A percentile compares a stretch with the other conserved stretches of the same genome.
These are phyloP conservation scores for Dactylella cylindrospora DNA, from an alignment of 2,329 filamentous ascomycete species.

Conservation along the genomic window DNA sequence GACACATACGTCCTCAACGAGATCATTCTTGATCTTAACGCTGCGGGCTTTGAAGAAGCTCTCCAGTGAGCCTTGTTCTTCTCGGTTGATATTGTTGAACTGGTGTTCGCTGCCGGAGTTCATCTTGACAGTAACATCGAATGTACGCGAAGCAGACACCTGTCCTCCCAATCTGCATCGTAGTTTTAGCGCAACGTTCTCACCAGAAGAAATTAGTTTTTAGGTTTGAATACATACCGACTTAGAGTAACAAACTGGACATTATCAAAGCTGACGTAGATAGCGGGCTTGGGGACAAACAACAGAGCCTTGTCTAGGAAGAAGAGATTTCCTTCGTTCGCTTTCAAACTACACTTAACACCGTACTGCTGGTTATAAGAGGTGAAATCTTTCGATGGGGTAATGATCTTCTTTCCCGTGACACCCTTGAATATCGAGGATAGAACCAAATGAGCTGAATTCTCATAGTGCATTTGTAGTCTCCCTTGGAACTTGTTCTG, in stretches of 20 bases:
- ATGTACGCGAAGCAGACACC: constrained; percentile 89
- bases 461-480: constrained; percentile 84
- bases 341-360: constrained; percentile 99
- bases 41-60: constrained; percentile 96
- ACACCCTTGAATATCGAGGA: constrained; percentile 93
- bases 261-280: constrained; percentile 94
- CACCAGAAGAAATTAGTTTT: not conserved
- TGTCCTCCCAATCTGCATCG: constrained; percentile 74
- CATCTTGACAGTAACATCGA: constrained; percentile 91
- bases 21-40: constrained; percentile 96
- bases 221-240: constrained; percentile 51
- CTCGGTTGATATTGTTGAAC: constrained; percentile 99
- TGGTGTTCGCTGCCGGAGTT: constrained; percentile 82
- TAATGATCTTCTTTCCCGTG: constrained; percentile 91
- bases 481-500: constrained; percentile 86
- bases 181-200: constrained; percentile 6
- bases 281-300: constrained; percentile 97
- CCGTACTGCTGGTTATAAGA: constrained; percentile 91
- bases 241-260: constrained; percentile 91
- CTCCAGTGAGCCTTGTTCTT: constrained; percentile 95
- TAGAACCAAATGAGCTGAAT: constrained; percentile 88
- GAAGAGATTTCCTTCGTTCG: constrained; percentile 95
- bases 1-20: constrained; percentile 83
- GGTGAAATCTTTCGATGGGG: constrained; percentile 89
- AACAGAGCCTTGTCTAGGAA: constrained; percentile 98